A percentile compares a stretch with the other conserved stretches of the same genome.
phyloP scores from a whole-genome alignment of 805 yeast species.

The Wickerhamiella azyma region DNA sequence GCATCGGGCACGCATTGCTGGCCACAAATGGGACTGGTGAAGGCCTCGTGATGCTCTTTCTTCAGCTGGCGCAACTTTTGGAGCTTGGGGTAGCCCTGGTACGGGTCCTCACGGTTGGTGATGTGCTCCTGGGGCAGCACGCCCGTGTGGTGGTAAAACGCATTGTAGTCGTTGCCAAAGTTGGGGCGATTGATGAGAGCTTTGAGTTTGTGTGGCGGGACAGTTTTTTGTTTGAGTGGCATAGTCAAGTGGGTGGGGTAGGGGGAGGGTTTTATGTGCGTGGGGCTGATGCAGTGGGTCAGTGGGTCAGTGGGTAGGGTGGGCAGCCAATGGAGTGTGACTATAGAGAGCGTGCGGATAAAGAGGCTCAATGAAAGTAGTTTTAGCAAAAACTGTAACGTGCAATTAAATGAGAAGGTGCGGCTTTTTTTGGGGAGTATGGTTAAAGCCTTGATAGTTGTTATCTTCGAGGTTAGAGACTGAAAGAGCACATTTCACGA shows the following conservation, averaged over 20 bases:
- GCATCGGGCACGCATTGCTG: conserved; percentile 37
- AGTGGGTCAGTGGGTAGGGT: neutral
- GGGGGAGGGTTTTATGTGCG: neutral
- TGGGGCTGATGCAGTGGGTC: conserved; percentile 1
- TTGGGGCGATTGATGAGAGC: conserved; percentile 16
- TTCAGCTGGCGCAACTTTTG: conserved; percentile 56
- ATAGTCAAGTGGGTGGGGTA: neutral
- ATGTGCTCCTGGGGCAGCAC: conserved; percentile 49
- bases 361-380: too few relatives aligned
- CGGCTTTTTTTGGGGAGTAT: too few relatives aligned
- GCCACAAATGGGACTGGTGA: conserved; percentile 56
- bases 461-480: too few relatives aligned
- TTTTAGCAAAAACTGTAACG: too few relatives aligned
- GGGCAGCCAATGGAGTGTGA: too few relatives aligned
- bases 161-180: conserved; percentile 60
- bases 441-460: too few relatives aligned
- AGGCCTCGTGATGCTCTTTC: conserved; percentile 37
- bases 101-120: conserved; percentile 49
- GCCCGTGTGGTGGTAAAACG: conserved; percentile 51
- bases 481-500: too few relatives aligned
- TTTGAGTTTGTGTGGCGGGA: conserved; percentile 8
- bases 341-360: too few relatives aligned
- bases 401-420: too few relatives aligned
- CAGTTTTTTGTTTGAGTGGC: neutral
- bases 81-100: conserved; percentile 77